Conservation (phyloP, 2,329 filamentous ascomycete genomes). For the Myriosclerotinia curreyana region DNA sequence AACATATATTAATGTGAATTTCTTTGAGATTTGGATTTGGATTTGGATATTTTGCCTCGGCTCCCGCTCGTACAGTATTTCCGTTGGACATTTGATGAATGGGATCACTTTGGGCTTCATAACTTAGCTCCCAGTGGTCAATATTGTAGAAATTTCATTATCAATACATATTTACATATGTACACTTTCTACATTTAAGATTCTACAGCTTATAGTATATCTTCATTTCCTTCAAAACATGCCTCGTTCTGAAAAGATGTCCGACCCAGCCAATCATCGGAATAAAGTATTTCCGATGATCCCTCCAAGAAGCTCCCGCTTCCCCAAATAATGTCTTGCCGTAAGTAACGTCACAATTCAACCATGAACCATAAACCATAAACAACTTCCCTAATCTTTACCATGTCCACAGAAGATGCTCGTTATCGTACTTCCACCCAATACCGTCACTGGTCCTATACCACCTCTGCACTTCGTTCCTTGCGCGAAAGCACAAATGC, state of each 20-base stretch:
- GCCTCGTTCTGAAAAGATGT: neutral
- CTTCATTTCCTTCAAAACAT: neutral
- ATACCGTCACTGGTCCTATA: slow-evolving; percentile 90
- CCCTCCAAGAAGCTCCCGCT: slow-evolving; percentile 7
- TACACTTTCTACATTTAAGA: neutral
- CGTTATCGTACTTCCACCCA: slow-evolving; percentile 88
- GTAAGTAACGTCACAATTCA: neutral
- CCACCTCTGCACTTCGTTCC: slow-evolving; percentile 64
- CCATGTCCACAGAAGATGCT: slow-evolving; percentile 66
- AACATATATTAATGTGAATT: neutral
- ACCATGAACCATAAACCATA: neutral
- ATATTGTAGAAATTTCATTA: neutral
- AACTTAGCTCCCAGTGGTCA: neutral
- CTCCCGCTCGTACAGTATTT: no score
- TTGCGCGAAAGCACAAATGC: slow-evolving; percentile 77
- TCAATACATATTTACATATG: neutral
- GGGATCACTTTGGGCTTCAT: neutral
- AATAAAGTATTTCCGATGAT: slow-evolving; percentile 7
- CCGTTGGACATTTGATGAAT: no score
- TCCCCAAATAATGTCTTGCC: neutral
- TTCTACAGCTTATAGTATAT: neutral
- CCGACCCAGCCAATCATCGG: neutral
- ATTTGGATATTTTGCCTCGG: slow-evolving; percentile 10
- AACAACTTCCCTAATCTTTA: neutral
- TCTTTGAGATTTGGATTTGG: neutral